Evolutionary conservation across 805 yeast genomes (phyloP).

Genomic region (Pichia gijzeniarum): DNA sequence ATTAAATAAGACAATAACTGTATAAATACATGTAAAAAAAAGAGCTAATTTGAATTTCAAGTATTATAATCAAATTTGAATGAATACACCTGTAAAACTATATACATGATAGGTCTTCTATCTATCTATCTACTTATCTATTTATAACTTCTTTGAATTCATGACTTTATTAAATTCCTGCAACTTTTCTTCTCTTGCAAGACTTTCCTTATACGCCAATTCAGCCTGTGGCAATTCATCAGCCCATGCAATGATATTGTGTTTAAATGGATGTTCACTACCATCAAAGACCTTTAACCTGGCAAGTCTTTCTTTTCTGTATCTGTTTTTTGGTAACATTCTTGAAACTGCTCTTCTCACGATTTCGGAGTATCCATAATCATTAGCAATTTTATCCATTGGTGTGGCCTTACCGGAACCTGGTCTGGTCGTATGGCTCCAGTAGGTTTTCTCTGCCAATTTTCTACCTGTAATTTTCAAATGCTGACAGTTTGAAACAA

Average conservation of each 20-base stretch:
- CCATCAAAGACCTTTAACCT: constrained; percentile 87
- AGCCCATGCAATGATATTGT: constrained; percentile 79
- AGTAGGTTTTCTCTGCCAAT: constrained; percentile 70
- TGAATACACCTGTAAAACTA: not conserved
- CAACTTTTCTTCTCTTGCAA: constrained; percentile 21
- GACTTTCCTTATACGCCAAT: constrained; percentile 36
- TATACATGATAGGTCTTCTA: not conserved
- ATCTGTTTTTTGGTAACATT: constrained; percentile 90
- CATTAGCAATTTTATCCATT: constrained; percentile 66
- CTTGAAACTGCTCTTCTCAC: constrained; percentile 85
- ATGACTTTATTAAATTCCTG: constrained; percentile 24
- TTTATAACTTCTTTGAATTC: constrained; percentile 20
- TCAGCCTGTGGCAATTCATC: constrained; percentile 58
- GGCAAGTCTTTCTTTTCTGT: constrained; percentile 70
- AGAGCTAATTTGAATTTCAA: not conserved
- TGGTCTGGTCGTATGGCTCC: constrained; percentile 86
- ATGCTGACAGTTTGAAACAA: constrained; percentile 85
- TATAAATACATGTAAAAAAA: not conserved
- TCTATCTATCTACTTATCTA: no score
- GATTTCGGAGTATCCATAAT: constrained; percentile 85
- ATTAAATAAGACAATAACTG: not conserved
- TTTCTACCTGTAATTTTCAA: constrained; percentile 83
- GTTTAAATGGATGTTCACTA: constrained; percentile 77
- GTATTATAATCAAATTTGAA: not conserved
- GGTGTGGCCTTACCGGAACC: constrained; percentile 81